Evolutionary conservation across 768 basidiomycete genomes (phyloP), one percentile per base, ranked within the genome.

Genomic region (Mycena albidolilacea): DNA sequence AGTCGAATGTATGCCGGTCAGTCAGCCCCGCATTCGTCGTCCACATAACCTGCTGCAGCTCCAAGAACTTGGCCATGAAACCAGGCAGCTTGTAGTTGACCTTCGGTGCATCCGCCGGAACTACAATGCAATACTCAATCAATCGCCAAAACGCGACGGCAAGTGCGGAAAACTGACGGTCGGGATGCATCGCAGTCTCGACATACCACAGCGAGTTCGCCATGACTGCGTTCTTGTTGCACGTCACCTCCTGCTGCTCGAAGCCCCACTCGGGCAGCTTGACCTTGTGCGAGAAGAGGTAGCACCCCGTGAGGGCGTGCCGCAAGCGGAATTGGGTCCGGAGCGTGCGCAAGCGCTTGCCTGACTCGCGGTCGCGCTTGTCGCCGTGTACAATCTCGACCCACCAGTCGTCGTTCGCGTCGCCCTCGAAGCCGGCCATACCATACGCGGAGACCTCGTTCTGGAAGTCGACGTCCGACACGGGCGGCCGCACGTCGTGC

Each of bases 181-280:
- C 85, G 0, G 90, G 86, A 79, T 99, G 96, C 37, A 78, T 85
- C 60, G 94, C 89, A 2, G 96, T 98, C 85, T 99, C 98, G 52
- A 98, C 85, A 77, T 90, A 96, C 98, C 98, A 99, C 72, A 99
- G 80, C 39, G 96, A 97, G 81, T 99, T 99, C 2, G 87, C 89
- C 81, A 85, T 88, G 35, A 93, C 93, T 14, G 98, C 97, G 77
- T 99, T 97, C 88, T 97, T 99, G 84, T 99, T 99, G 82, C 98
- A 99, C 0, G 98, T 99, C 64, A 99, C 98, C 79, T 99, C 98
- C 81, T 99, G 98, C 82, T 99, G 98, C 79, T 98, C 98, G 77
- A 88, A 99, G 0, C 91, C 98, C 98, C 98, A 99, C 6, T 98
- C 95, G 0, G 98, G 98, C 1, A 99, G 85, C 83, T 99, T 99